phyloP scores from a whole-genome alignment of 192 early-diverging fungal genomes.

The Chytriomyces sp. region DNA sequence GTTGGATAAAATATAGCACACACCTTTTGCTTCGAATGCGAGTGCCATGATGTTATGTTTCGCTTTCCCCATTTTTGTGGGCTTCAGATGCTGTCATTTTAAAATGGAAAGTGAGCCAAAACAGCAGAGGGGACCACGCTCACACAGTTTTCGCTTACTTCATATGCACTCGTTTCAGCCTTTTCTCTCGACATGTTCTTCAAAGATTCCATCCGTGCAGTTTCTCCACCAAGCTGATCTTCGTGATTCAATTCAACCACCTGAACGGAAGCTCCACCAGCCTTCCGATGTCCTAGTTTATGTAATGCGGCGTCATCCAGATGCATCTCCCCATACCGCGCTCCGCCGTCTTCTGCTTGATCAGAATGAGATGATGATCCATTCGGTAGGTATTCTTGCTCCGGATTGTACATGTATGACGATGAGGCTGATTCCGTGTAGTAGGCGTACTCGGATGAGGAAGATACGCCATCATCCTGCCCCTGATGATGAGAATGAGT shows the following conservation, averaged over 20 bases:
- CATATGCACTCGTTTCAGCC: constrained; percentile 25
- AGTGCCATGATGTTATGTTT: constrained; percentile 34
- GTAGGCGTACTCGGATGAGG: constrained; percentile 11
- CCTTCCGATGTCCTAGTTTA: constrained; percentile 14
- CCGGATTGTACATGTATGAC: constrained; percentile 20
- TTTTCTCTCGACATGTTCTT: constrained; percentile 21
- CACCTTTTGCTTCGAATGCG: constrained; percentile 32
- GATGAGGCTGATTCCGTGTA: constrained; percentile 19
- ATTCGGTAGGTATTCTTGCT: neutral
- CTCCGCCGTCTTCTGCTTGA: neutral
- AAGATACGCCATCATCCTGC: neutral
- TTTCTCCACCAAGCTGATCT: constrained; percentile 28
- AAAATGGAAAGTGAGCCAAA: neutral
- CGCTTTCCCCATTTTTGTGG: constrained; percentile 15
- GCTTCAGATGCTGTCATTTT: constrained; percentile 17
- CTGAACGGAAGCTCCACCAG: constrained; percentile 2
- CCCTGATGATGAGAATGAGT: neutral
- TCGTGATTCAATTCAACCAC: constrained; percentile 32
- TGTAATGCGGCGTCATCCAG: constrained; percentile 31
- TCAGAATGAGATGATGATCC: neutral
- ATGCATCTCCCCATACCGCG: constrained; percentile 19
- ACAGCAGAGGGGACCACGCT: neutral
- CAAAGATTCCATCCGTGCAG: constrained; percentile 8
- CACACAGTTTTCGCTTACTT: constrained; percentile 5
- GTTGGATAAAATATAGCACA: neutral